Evolutionary conservation across 331 rosid genomes (phyloP).

Genomic region (Malus hybrid): DNA sequence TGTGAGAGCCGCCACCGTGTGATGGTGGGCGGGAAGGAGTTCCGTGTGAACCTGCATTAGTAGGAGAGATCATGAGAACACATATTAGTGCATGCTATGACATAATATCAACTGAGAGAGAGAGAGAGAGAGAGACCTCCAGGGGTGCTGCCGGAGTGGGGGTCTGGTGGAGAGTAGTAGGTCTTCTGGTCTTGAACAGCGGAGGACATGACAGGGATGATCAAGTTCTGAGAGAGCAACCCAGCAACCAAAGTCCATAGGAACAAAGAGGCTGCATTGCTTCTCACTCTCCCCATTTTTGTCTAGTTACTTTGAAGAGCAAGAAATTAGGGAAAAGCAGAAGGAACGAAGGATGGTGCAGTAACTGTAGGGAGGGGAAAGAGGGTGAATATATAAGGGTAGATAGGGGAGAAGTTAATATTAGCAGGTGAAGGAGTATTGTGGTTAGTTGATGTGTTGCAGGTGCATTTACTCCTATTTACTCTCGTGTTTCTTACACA

Average conservation of each 20-base stretch:
- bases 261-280: constrained; percentile 33
- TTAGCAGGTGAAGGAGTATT: constrained; percentile 56
- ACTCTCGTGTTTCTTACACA: constrained; percentile 29
- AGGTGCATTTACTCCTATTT: constrained; percentile 66
- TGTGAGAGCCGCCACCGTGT: constrained; percentile 41
- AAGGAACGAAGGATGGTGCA: neutral
- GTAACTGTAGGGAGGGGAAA: constrained; percentile 19
- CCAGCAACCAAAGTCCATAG: constrained; percentile 41
- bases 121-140: constrained; percentile 28
- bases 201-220: constrained; percentile 41
- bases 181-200: constrained; percentile 50
- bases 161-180: constrained; percentile 58
- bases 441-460: constrained; percentile 73
- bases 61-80: neutral
- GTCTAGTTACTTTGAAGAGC: neutral
- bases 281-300: constrained; percentile 44
- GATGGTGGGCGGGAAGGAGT: constrained; percentile 36
- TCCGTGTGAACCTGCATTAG: constrained; percentile 18
- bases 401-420: constrained; percentile 53
- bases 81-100: neutral
- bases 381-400: constrained; percentile 35
- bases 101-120: neutral
- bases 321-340: neutral
- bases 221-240: constrained; percentile 57
- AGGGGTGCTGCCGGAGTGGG: constrained; percentile 44